Conservation (phyloP, 2,329 filamentous ascomycete genomes). For the Simplicillium aogashimaense region DNA sequence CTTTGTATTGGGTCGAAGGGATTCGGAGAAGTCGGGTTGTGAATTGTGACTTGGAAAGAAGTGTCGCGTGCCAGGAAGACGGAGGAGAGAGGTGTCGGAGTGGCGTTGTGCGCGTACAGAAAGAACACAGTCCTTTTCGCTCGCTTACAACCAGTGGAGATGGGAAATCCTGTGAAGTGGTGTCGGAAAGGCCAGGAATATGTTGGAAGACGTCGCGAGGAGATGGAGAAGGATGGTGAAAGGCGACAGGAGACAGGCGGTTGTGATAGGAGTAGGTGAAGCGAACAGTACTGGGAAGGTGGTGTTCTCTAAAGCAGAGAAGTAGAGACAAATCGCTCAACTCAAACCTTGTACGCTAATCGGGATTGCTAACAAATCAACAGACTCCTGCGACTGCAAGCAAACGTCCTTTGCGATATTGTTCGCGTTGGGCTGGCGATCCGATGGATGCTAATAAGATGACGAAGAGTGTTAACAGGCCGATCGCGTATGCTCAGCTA, state of each 20-base stretch:
- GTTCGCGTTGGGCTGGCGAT: too few relatives aligned
- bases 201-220: background rate
- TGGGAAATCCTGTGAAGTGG: conserved; percentile 22
- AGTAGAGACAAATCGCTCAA: conserved; percentile 26
- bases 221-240: conserved; percentile 22
- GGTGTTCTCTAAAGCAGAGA: conserved; percentile 22
- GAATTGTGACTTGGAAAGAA: conserved; percentile 8
- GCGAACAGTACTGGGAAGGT: conserved; percentile 27
- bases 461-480: too few relatives aligned
- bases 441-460: too few relatives aligned
- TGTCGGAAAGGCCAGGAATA: conserved; percentile 20
- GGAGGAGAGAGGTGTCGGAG: too few relatives aligned
- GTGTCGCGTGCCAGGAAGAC: too few relatives aligned
- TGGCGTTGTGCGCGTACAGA: too few relatives aligned
- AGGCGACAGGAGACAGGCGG: conserved; percentile 16
- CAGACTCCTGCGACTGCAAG: too few relatives aligned
- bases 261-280: conserved; percentile 17
- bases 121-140: too few relatives aligned
- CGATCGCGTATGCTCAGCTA: too few relatives aligned
- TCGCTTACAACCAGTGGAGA: too few relatives aligned
- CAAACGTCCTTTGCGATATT: too few relatives aligned
- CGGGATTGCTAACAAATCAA: background rate
- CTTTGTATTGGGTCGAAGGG: conserved; percentile 23
- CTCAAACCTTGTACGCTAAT: conserved; percentile 22
- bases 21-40: conserved; percentile 29